Percentiles rank a stretch among this genome's conserved stretches.
Evolutionary conservation across 2,329 filamentous ascomycete species (phyloP).

Genomic region (Xylaria sp.): DNA sequence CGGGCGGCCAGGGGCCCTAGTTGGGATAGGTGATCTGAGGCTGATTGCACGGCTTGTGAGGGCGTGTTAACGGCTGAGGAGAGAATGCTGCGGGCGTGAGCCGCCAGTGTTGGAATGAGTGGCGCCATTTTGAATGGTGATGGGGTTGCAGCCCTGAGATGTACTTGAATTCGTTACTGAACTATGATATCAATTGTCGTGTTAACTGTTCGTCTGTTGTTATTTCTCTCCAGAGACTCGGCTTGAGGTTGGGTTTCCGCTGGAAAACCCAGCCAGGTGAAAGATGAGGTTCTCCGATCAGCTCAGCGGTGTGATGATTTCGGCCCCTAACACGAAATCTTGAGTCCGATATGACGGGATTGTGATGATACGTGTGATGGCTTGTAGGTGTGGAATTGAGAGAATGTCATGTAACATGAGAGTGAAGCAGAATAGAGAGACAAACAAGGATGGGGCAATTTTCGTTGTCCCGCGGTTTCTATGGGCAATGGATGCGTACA

Average conservation of each 20-base stretch:
- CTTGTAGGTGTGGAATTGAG: constrained; percentile 11
- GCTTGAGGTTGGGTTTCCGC: constrained; percentile 39
- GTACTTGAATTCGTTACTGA: constrained; percentile 16
- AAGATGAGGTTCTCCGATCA: constrained; percentile 29
- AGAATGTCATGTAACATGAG: constrained; percentile 3
- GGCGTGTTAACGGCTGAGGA: constrained; percentile 39
- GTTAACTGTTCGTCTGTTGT: background rate
- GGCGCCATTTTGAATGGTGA: constrained; percentile 45
- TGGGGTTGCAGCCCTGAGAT: background rate
- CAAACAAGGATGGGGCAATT: constrained; percentile 18
- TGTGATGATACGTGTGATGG: constrained; percentile 11
- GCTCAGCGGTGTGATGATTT: constrained; percentile 12
- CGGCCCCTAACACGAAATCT: constrained; percentile 12
- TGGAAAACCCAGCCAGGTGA: constrained; percentile 45
- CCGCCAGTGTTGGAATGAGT: constrained; percentile 45
- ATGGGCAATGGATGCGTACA: constrained; percentile 37
- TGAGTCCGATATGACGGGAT: background rate
- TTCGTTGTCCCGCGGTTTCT: constrained; percentile 43
- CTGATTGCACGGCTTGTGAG: constrained; percentile 44
- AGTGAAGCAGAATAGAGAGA: constrained; percentile 11
- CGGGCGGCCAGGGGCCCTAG: constrained; percentile 57
- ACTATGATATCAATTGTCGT: constrained; percentile 22
- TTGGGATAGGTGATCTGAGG: constrained; percentile 44
- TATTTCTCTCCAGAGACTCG: constrained; percentile 28
- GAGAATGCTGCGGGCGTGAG: constrained; percentile 46